These are phyloP conservation scores for Choricystis sp. DNA, from an alignment of 139 green algal species.

Conservation along the genomic window DNA sequence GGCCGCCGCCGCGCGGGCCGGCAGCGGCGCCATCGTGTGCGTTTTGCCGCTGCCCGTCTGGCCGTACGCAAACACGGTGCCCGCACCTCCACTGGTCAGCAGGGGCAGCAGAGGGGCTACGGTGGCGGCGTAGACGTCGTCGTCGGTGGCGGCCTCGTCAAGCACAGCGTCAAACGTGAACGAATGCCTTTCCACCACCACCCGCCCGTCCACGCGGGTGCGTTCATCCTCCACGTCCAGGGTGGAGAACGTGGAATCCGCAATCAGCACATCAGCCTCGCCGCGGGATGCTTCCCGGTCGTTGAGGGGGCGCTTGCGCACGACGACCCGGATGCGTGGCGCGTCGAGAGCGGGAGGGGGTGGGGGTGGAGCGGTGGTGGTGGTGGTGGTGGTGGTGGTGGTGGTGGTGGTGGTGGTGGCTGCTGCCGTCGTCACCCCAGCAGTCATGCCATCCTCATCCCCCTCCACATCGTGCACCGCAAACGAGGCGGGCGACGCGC, in stretches of 20 bases:
- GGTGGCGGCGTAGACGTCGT: slow-evolving; percentile 72
- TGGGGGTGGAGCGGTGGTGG: not conserved
- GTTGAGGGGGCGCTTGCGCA: slow-evolving; percentile 90
- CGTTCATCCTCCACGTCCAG: slow-evolving; percentile 81
- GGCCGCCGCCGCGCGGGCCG: slow-evolving; percentile 68
- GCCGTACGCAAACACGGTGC: slow-evolving; percentile 95
- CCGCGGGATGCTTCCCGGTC: slow-evolving; percentile 53
- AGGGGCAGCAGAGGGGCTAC: slow-evolving; percentile 76
- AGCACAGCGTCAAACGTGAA: slow-evolving; percentile 82
- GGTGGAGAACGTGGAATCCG: slow-evolving; percentile 25
- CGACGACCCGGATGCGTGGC: slow-evolving; percentile 62
- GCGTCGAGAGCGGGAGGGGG: not conserved
- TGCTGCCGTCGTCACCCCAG: too few relatives aligned
- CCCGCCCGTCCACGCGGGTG: slow-evolving; percentile 76
- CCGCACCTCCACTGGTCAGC: slow-evolving; percentile 37
- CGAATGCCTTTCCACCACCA: slow-evolving; percentile 62
- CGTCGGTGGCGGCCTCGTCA: slow-evolving; percentile 54
- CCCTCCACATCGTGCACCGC: too few relatives aligned
- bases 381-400: too few relatives aligned
- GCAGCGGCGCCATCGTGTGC: slow-evolving; percentile 90
- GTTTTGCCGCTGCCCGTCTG: slow-evolving; percentile 92
- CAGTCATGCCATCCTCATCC: too few relatives aligned
- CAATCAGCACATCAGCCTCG: slow-evolving; percentile 79
- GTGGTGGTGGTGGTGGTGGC: not conserved
- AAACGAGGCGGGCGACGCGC: too few relatives aligned